Evolutionary conservation across 441 rosid species (phyloP).

Genomic region (Corymbia citriodora): DNA sequence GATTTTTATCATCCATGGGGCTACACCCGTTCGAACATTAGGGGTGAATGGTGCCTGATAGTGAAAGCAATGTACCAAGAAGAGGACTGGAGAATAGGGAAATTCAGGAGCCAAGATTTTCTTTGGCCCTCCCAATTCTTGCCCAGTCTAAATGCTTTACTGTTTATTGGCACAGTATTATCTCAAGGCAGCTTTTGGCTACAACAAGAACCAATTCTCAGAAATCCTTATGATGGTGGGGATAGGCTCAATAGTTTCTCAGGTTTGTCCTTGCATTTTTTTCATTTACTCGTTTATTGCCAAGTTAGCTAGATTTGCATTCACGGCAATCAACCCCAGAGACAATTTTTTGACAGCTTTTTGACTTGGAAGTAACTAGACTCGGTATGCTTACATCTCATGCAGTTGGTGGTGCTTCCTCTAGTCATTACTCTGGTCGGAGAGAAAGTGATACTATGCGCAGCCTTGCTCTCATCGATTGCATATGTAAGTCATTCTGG

Average conservation of each 20-base stretch:
- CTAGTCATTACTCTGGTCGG: slow-evolving; percentile 42
- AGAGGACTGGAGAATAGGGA: neutral
- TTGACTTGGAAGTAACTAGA: neutral
- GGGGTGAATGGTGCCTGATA: neutral
- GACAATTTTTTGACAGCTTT: neutral
- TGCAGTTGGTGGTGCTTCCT: slow-evolving; percentile 51
- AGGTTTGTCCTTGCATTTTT: slow-evolving; percentile 21
- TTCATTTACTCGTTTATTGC: neutral
- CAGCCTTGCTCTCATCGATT: slow-evolving; percentile 41
- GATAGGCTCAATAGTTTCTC: slow-evolving; percentile 47
- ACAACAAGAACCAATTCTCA: slow-evolving; percentile 46
- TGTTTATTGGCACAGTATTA: slow-evolving; percentile 32
- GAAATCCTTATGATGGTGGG: slow-evolving; percentile 47
- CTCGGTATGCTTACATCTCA: neutral
- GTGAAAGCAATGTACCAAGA: neutral
- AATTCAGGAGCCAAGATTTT: neutral
- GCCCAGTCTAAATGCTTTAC: neutral
- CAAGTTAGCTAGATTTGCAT: neutral
- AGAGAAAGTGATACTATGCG: slow-evolving; percentile 41
- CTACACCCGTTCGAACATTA: neutral
- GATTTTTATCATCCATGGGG: neutral
- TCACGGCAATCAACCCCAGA: neutral
- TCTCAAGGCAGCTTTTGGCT: slow-evolving; percentile 52
- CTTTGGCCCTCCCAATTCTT: neutral
- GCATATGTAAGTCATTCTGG: slow-evolving; percentile 39